A percentile compares a stretch with the other conserved stretches of the same genome.
Evolutionary conservation across 768 basidiomycete species (phyloP).

Genomic region (Rickenella mellea): DNA sequence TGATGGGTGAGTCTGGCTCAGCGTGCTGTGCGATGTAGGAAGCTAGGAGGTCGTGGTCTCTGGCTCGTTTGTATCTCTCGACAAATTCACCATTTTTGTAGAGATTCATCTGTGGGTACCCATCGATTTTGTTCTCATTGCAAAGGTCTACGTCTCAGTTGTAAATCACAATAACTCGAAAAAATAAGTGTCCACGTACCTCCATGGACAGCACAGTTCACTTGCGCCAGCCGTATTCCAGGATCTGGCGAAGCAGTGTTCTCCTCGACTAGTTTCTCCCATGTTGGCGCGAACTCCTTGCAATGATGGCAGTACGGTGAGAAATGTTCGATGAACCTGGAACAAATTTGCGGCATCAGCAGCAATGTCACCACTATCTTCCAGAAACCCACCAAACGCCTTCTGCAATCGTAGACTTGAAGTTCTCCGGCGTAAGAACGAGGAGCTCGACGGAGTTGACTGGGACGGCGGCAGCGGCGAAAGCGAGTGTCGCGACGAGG

Average conservation of each 20-base stretch:
- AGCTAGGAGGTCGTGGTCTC: conserved; percentile 46
- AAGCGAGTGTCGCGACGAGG: conserved; percentile 19
- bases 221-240: conserved; percentile 64
- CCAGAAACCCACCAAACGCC: conserved; percentile 49
- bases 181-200: conserved; percentile 34
- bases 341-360: not conserved
- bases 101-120: conserved; percentile 71
- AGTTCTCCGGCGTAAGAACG: conserved; percentile 50
- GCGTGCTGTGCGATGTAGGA: conserved; percentile 43
- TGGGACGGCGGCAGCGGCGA: conserved; percentile 24
- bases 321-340: conserved; percentile 76
- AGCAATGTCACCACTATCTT: not conserved
- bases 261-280: conserved; percentile 57
- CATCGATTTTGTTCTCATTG: conserved; percentile 50
- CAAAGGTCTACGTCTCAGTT: conserved; percentile 57
- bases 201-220: conserved; percentile 71
- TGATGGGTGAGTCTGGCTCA: not conserved
- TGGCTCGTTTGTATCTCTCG: conserved; percentile 43
- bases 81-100: conserved; percentile 58
- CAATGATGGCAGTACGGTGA: conserved; percentile 85
- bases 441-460: conserved; percentile 14
- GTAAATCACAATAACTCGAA: too few species aligned
- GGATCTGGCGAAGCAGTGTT: conserved; percentile 35
- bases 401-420: conserved; percentile 36
- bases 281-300: conserved; percentile 69